A percentile compares a stretch with the other conserved stretches of the same genome.
Conservation (phyloP, 148 eudicot genomes). For the Rhododendron griersonianum region DNA sequence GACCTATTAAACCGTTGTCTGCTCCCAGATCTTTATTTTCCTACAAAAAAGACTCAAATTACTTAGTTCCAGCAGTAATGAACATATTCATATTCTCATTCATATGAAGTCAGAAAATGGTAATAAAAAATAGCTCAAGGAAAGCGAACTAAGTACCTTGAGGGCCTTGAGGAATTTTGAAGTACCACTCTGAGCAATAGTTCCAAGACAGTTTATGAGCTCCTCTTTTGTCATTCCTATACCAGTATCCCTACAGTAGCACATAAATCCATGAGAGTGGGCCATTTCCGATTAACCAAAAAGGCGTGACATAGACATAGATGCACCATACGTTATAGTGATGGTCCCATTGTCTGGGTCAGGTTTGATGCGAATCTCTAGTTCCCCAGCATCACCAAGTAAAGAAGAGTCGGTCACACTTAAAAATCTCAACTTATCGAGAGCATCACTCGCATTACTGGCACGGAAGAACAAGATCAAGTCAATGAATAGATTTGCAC, state of each 20-base stretch:
- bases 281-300: neutral
- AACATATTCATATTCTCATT: neutral
- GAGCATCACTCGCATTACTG: conserved; percentile 99
- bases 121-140: neutral
- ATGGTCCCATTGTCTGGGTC: conserved; percentile 94
- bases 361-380: conserved; percentile 83
- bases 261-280: neutral
- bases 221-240: conserved; percentile 99
- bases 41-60: conserved; percentile 25
- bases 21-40: conserved; percentile 88
- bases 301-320: neutral
- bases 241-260: conserved; percentile 74
- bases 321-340: conserved; percentile 60
- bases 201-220: conserved; percentile 93
- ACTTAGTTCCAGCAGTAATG: conserved; percentile 12
- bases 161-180: conserved; percentile 82
- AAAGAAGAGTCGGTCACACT: conserved; percentile 90
- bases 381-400: conserved; percentile 90
- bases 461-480: conserved; percentile 8
- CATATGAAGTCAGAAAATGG: neutral
- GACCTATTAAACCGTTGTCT: conserved; percentile 92
- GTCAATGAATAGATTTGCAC: neutral
- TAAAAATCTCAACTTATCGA: conserved; percentile 89
- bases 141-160: conserved; percentile 45
- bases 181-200: conserved; percentile 99